Conservation (phyloP, 805 yeast genomes). For the Alloascoidea africana region DNA sequence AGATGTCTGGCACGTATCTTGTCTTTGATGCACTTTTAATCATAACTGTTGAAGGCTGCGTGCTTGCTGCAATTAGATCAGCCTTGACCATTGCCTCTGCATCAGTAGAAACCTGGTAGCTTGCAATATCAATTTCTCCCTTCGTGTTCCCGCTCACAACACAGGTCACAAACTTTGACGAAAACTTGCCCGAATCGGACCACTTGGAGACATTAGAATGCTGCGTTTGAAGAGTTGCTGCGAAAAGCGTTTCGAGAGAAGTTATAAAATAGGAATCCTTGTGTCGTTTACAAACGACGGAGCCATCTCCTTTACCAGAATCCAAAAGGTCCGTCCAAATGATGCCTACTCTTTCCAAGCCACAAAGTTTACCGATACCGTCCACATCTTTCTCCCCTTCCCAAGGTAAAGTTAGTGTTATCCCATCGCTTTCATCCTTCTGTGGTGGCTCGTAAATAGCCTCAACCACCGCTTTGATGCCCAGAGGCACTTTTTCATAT, state of each 20-base stretch:
- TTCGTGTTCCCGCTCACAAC: slow-evolving; percentile 78
- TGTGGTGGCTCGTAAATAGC: slow-evolving; percentile 93
- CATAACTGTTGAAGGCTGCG: slow-evolving; percentile 79
- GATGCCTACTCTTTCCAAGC: slow-evolving; percentile 61
- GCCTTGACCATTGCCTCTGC: slow-evolving; percentile 86
- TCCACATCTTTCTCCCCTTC: slow-evolving; percentile 41
- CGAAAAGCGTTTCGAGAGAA: slow-evolving; percentile 73
- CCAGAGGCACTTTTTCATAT: slow-evolving; percentile 79
- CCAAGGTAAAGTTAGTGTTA: slow-evolving; percentile 40
- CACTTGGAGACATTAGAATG: slow-evolving; percentile 51
- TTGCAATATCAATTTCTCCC: slow-evolving; percentile 81
- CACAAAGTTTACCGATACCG: slow-evolving; percentile 38
- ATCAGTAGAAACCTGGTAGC: slow-evolving; percentile 78
- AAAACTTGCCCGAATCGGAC: slow-evolving; percentile 47
- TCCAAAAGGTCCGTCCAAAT: slow-evolving; percentile 85
- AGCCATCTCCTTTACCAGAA: slow-evolving; percentile 73
- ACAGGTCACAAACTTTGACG: slow-evolving; percentile 89
- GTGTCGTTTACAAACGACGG: slow-evolving; percentile 87
- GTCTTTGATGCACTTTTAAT: slow-evolving; percentile 57
- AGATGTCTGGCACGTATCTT: slow-evolving; percentile 90
- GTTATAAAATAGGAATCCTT: slow-evolving; percentile 81
- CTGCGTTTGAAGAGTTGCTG: slow-evolving; percentile 60
- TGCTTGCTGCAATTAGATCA: slow-evolving; percentile 72
- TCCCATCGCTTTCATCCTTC: slow-evolving; percentile 71
- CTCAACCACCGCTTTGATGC: slow-evolving; percentile 87